Conservation (phyloP, 345 rosid species). For the Dovyalis caffra region DNA sequence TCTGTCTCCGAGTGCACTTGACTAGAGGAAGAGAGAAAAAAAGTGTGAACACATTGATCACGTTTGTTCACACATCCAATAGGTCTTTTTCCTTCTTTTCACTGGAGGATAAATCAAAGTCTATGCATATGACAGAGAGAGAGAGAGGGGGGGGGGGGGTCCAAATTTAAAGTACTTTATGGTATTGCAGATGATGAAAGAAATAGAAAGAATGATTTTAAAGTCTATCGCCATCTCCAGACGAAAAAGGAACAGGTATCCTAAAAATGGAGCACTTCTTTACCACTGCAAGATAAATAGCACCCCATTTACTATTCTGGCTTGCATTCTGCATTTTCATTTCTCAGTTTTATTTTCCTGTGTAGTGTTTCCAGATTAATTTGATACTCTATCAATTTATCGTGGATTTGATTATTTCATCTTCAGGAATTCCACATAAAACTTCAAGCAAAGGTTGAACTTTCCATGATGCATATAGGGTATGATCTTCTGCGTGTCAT, state of each 20-base stretch:
- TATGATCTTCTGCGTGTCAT: background rate
- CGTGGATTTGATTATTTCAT: background rate
- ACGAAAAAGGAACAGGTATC: background rate
- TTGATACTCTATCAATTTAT: background rate
- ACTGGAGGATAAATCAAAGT: constrained; percentile 2
- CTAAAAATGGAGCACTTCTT: constrained; percentile 1
- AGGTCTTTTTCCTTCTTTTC: background rate
- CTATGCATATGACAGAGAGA: background rate
- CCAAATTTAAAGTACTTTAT: constrained; percentile 5
- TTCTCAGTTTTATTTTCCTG: too few relatives aligned
- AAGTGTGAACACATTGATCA: too few relatives aligned
- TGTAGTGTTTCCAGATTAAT: background rate
- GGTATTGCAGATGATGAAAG: background rate
- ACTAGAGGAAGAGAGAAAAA: background rate
- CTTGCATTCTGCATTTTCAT: background rate
- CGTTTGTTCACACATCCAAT: background rate
- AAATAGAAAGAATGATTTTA: background rate
- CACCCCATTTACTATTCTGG: background rate
- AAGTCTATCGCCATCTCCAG: constrained; percentile 5
- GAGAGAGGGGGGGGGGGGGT: background rate
- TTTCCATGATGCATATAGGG: background rate
- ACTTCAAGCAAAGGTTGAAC: background rate
- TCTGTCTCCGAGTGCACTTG: constrained; percentile 11
- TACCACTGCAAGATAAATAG: background rate
- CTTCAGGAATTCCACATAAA: background rate